Base-by-base conservation (phyloP, 1,284 basidiomycete species). In the Cryptococcus deneoformans region DNA sequence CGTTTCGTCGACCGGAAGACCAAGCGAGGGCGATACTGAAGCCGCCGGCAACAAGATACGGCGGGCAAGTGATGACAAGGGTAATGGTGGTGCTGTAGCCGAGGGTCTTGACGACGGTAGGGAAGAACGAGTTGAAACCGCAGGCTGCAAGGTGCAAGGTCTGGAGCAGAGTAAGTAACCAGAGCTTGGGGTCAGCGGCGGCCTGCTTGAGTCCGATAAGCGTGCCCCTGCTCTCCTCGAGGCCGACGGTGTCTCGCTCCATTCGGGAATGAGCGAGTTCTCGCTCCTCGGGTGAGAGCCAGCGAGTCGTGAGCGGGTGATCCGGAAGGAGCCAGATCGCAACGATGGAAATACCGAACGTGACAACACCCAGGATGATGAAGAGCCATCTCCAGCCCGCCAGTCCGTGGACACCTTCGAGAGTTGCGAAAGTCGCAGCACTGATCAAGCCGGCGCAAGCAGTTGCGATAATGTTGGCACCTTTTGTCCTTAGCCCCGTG, bases 11-110 rank as follows among this genome's bases (percentile, higher is more conserved):
- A 47, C 65, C 72, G 4, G 72, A 75, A 9, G 58, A 59, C 45
- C 56, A 64, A 4, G 61, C 60, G 50, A 67, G 52, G 29, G 49
- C 34, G n/a, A 70, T 49, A 42, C 62, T 61, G 35, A 65, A 57
- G 6, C 57, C 24, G n/a, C 65, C 68, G 4, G 68, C 64, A 11
- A 66, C 20, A 24, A 71, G 59, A 61, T 75, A 76, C 0, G 75
- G 74, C 11, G 77, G 76, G 42, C 72, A 73, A 16, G 73, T 77
- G 39, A 79, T 69, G 6, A 75, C 64, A 11, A 77, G 69, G 0
- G 75, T 76, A 50, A 70, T 67, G 46, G 66, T 73, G 16, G 61
- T 59, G 46, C 52, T 55, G 63, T 70, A 76, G 6, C 76, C 75
- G 40, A 77, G 68, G 14, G 58, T 56, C 14, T 49, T 54, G 40